Conservation (phyloP, 805 yeast genomes). For the Lipomyces starkeyi region DNA sequence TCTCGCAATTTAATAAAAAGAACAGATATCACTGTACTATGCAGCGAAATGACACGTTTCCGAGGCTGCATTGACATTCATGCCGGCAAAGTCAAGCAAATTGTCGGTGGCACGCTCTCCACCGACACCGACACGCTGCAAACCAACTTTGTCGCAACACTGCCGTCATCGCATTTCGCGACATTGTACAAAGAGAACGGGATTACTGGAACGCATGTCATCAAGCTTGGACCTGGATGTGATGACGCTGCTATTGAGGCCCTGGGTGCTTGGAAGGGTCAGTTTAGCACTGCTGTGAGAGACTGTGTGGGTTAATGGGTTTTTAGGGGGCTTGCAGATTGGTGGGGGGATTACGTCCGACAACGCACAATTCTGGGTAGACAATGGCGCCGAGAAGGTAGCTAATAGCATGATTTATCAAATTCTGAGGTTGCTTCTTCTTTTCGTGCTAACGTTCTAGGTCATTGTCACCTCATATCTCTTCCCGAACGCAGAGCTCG, state of each 20-base stretch:
- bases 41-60: constrained; percentile 51
- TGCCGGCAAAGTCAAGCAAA: constrained; percentile 93
- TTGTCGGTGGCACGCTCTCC: constrained; percentile 88
- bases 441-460: constrained; percentile 13
- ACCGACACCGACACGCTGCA: constrained; percentile 53
- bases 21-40: neutral
- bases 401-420: neutral
- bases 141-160: constrained; percentile 79
- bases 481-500: constrained; percentile 68
- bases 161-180: constrained; percentile 79
- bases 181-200: constrained; percentile 62
- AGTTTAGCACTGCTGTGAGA: neutral
- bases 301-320: neutral
- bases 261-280: constrained; percentile 68
- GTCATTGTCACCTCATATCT: constrained; percentile 92
- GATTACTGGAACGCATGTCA: constrained; percentile 86
- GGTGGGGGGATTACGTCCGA: constrained; percentile 88
- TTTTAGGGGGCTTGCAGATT: constrained; percentile 62
- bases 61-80: constrained; percentile 97
- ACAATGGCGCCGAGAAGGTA: constrained; percentile 72
- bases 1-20: neutral
- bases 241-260: constrained; percentile 85
- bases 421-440: neutral
- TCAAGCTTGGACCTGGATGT: constrained; percentile 84
- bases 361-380: constrained; percentile 82